Evolutionary conservation across 768 basidiomycete species (phyloP), one percentile per base, ranked within the genome.

Genomic region (Mycena rosella): DNA sequence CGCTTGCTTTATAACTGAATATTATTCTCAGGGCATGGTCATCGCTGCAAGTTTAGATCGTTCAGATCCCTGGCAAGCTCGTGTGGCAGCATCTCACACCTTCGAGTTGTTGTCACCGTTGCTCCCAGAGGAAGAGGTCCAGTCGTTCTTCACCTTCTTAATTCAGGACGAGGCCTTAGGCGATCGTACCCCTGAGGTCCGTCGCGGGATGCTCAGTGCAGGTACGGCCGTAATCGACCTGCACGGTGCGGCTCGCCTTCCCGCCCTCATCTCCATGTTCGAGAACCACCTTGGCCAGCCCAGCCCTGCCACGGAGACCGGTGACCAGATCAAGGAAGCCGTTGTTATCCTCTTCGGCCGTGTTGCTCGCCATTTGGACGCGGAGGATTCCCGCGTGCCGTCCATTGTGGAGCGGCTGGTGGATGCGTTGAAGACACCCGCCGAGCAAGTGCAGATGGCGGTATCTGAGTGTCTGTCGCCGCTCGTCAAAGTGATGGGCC

Each of bases 391-490:
- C 6, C 91, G 96, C 1, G 89, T 98, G 47, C 92, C 94, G 0
- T 78, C 81, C 14, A 93, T 98, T 68, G 91, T 98, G 11, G 89
- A 95, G 67, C 85, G 96, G 13, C 83, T 99, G 22, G 88, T 97
- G 10, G 93, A 94, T 34, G 95, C 97, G 1, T 83, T 99, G 63
- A 92, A 92, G 78, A 99, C 96, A 0, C 98, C 97, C 0, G 89
- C 96, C 3, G 98, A 99, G 76, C 92, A 96, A 75, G 98, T 99
- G 0, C 97, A 99, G 77, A 91, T 95, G 49, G 96, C 98, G 10
- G 96, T 99, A 1, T 95, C 96, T 0, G 98, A 98, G 65, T 99
- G 97, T 80, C 83, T 99, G 5, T 91, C 95, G 0, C 95, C 96
- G 0, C 84, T 99, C 9, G 93, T 96, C 45, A 85, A 86, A 38